A percentile compares a stretch with the other conserved stretches of the same genome.
Conservation (phyloP, 306 rosid species). For the Trifolium fragiferum region DNA sequence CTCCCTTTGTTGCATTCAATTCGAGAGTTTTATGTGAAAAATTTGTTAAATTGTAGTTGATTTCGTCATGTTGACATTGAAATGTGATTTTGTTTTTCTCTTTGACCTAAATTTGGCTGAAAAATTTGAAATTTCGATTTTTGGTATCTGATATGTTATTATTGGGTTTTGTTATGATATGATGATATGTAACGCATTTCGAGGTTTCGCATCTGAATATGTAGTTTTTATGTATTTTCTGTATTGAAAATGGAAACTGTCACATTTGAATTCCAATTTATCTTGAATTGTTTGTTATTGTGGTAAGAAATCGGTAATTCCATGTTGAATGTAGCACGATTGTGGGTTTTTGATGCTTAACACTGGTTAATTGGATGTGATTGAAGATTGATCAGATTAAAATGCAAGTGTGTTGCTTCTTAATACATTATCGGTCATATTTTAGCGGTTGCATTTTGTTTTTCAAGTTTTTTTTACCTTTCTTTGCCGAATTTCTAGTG, state of each 20-base stretch:
- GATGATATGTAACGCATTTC: background rate
- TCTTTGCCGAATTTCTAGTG: background rate
- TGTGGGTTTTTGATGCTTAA: slow-evolving; percentile 30
- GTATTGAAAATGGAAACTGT: slow-evolving; percentile 27
- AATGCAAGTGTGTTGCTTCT: slow-evolving; percentile 16
- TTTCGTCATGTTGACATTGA: slow-evolving; percentile 25
- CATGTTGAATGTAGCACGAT: background rate
- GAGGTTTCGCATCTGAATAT: slow-evolving; percentile 1
- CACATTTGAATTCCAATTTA: slow-evolving; percentile 2
- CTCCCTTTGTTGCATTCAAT: background rate
- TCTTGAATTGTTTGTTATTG: slow-evolving; percentile 22
- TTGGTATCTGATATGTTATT: slow-evolving; percentile 16
- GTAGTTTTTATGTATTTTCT: background rate
- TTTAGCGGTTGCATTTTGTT: slow-evolving; percentile 9
- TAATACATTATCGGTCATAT: slow-evolving; percentile 14
- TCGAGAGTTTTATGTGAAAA: background rate
- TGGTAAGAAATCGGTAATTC: slow-evolving; percentile 1
- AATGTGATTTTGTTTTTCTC: slow-evolving; percentile 8
- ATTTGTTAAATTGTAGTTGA: slow-evolving; percentile 4
- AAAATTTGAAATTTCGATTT: background rate
- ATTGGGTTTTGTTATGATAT: slow-evolving; percentile 13
- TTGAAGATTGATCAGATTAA: slow-evolving; percentile 26
- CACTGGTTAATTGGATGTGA: background rate
- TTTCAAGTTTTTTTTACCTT: slow-evolving; percentile 14
- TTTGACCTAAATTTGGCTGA: background rate